Percentiles rank a stretch among this genome's conserved stretches.
These are phyloP conservation scores for Ramichloridium luteum DNA, from an alignment of 2,329 filamentous ascomycete genomes.

Conservation along the genomic window DNA sequence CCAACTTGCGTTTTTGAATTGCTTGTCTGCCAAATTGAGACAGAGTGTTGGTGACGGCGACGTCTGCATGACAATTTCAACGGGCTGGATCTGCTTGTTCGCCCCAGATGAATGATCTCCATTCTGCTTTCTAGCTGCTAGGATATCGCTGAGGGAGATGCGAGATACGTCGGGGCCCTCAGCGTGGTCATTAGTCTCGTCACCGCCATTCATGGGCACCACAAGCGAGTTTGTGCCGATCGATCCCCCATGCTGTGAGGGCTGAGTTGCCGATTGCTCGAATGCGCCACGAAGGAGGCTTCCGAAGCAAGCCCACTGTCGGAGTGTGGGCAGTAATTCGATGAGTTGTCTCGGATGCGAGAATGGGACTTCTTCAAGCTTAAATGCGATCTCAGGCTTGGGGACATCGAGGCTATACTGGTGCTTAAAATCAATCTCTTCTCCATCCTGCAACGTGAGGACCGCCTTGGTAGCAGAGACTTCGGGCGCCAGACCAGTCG, in stretches of 20 bases:
- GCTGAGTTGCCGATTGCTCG: constrained; percentile 1
- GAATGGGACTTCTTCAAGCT: constrained; percentile 58
- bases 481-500: constrained; percentile 3
- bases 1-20: not conserved
- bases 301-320: constrained; percentile 63
- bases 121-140: too few species aligned
- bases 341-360: constrained; percentile 66
- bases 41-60: not conserved
- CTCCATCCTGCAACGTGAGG: constrained; percentile 6
- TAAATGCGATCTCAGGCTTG: constrained; percentile 59
- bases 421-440: constrained; percentile 23
- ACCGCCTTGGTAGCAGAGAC: constrained; percentile 5
- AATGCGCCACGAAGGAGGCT: constrained; percentile 42
- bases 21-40: not conserved
- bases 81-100: not conserved
- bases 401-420: constrained; percentile 55
- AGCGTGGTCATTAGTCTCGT: too few species aligned
- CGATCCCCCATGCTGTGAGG: constrained; percentile 40
- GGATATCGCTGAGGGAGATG: too few species aligned
- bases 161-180: too few species aligned
- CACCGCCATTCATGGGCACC: too few species aligned
- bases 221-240: constrained; percentile 17
- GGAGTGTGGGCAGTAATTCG: constrained; percentile 57
- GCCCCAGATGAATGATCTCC: not conserved
- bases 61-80: not conserved